Base-by-base conservation (phyloP, 495 filamentous ascomycete genomes). In the Daldinia grandis region DNA sequence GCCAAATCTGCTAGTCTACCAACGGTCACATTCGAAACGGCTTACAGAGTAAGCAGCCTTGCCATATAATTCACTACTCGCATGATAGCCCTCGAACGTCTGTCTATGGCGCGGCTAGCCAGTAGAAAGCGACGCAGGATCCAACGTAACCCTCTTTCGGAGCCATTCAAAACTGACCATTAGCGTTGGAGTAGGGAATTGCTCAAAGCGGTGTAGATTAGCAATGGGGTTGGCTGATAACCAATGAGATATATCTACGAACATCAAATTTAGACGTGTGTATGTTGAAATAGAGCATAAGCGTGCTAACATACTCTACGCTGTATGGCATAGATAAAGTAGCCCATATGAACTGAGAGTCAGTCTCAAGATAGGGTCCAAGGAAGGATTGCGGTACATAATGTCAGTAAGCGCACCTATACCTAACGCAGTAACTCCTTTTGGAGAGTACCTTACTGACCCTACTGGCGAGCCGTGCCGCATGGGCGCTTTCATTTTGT, bases 281-380 rank as follows among this genome's bases (percentile, higher is more conserved):
- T 62, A 69, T 66, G 54, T 73, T 30, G 55, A 68, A 72, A 73
- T 64, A 73, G 61, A 66, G 51, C 33, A 35, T 73, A 62, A 58
- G 61, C 70, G 25, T 67, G 64, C 56, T 58, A 73, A 42, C 54
- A 30, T 49, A 38, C 58, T 55, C 47, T 19, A 28, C 44, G 61
- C 51, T 54, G 64, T 55, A 62, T 47, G 27, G 49, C 19, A 53
- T 57, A 62, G 49, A 55, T 58, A 60, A 60, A 40, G 61, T 24
- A 47, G 57, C 68, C 65, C 25, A 68, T 65, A 58, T 59, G 47
- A 59, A 40, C 47, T 30, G 38, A 63, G 59, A 56, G 56, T 72
- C 61, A 56, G 56, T 72, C 61, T 59, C 27, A 51, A 60, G 64
- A 51, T 63, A 65, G 70, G 65, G 65, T 66, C 70, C 51, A 69